Evolutionary conservation across 345 rosid species (phyloP), one percentile per base, ranked within the genome.

Genomic region (Firmiana major): DNA sequence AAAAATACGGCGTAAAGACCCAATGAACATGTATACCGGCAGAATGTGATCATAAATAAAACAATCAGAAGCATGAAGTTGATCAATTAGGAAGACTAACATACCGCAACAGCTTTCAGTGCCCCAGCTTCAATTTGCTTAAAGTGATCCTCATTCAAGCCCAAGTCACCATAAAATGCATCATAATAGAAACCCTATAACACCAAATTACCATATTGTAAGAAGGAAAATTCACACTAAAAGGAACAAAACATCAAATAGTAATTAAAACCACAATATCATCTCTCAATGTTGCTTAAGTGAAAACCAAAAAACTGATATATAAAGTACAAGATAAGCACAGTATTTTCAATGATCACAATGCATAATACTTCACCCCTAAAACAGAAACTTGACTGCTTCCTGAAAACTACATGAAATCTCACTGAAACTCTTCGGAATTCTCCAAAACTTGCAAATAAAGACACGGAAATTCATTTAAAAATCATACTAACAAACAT

Each of bases 121-220:
- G 97, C 97, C 68, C 87, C 94, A 1, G 85, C 80, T 69, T 90
- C 94, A 49, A 97, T 97, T 73, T 83, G 80, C 81, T 91, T 90
- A 80, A 97, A 92, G 80, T 97, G 93, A 53, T 88, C 91, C n/a
- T 91, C 98, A 63, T 89, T 97, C 84, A 97, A 82, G 28, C 97
- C 92, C 84, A 92, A 82, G 13, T 91, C 97, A 36, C 93, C 96
- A 79, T 97, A 97, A 88, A 86, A 91, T 60, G 91, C 99, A 86
- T 97, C 99, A 84, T 94, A 97, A 83, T 91, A 97, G 85, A 97
- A 97, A 58, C 99, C 99, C 98, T 96, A 88, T 76, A 80, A 74
- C 12, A 74, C 53, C 68, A 83, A 75, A 66, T 65, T 42, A 66
- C 34, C 43, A 80, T 45, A 21, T 73, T 1, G 66, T 73, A 22